Evolutionary conservation across 1,284 basidiomycete species (phyloP), one percentile per base, ranked within the genome.

Genomic region (Clitocybe nebularis): DNA sequence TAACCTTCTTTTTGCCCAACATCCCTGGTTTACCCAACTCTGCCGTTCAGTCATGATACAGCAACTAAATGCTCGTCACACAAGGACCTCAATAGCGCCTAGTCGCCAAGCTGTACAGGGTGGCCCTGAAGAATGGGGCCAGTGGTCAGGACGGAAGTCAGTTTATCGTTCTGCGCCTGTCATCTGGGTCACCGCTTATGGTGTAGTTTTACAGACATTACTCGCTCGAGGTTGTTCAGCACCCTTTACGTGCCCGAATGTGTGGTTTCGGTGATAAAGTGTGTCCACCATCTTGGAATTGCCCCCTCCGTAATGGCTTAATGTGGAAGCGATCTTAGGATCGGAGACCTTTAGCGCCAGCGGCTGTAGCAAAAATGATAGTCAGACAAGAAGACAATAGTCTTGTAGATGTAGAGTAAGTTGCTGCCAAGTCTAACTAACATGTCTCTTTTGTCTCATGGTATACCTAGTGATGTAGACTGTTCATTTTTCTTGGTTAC

Each of bases 221-320:
- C 61, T 79, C 83, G 8, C 74, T 94, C 28, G 81, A 89, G 52
- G 79, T 93, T 51, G 77, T 89, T 3, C 91, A 95, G 59, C 80
- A 94, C 54, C 92, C 92, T 24, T 65, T 90, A 36, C 77, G 92
- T 33, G 92, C 92, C 25, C 79, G 92, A 53, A 93, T 93, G 80
- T 94, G 92, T 63, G 92, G 92, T 3, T 93, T 94, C 64, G 92
- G 92, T 40, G 91, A 94, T 71, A 94, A 93, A 74, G 92, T 91
- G 49, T 47, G 62, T 55, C 32, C 24, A 38, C 16, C 13, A 34
- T 28, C 19, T 34, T 16, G 46, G 38, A 32, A 21, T 26, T 49
- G 44, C 69, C 62, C 22, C 20, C 28, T 19, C 14, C n/a, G n/a
- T 36, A 39, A 36, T 51, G 30, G 19, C 45, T 44, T 55, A 36